Evolutionary conservation across 768 basidiomycete species (phyloP).

Genomic region (Hypsizygus marmoreus): DNA sequence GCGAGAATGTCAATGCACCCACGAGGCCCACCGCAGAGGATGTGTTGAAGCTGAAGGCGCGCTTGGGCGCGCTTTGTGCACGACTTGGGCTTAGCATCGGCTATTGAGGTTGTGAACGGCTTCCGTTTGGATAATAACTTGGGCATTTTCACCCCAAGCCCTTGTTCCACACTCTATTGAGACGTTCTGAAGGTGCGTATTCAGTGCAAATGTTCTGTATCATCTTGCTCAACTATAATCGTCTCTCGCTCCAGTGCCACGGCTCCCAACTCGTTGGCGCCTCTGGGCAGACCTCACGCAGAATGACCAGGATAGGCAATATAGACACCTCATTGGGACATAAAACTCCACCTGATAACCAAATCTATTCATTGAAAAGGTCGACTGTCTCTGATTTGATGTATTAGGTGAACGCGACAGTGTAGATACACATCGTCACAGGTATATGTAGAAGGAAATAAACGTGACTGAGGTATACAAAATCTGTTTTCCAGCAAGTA

Average conservation of each 20-base stretch:
- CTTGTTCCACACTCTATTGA: neutral
- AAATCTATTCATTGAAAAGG: too few species aligned
- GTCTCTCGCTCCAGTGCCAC: too few species aligned
- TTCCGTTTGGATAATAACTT: neutral
- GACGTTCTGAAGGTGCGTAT: too few species aligned
- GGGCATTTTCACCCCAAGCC: neutral
- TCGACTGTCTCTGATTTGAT: neutral
- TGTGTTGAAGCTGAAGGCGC: constrained; percentile 37
- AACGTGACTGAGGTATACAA: constrained; percentile 2
- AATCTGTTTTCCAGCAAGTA: neutral
- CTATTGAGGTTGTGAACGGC: constrained; percentile 15
- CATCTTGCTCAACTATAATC: too few species aligned
- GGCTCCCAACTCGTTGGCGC: too few species aligned
- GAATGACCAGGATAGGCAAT: too few species aligned
- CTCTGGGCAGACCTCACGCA: too few species aligned
- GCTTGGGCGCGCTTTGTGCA: constrained; percentile 31
- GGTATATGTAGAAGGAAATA: constrained; percentile 13
- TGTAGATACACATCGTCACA: constrained; percentile 1
- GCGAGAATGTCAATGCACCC: constrained; percentile 16
- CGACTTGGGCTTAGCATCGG: constrained; percentile 33
- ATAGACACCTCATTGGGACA: too few species aligned
- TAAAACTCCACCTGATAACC: too few species aligned
- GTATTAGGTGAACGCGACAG: constrained; percentile 3
- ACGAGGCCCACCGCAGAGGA: constrained; percentile 41
- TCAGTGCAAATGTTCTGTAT: too few species aligned